phyloP scores from a whole-genome alignment of 495 filamentous ascomycete genomes.

The Talaromyces liani region DNA sequence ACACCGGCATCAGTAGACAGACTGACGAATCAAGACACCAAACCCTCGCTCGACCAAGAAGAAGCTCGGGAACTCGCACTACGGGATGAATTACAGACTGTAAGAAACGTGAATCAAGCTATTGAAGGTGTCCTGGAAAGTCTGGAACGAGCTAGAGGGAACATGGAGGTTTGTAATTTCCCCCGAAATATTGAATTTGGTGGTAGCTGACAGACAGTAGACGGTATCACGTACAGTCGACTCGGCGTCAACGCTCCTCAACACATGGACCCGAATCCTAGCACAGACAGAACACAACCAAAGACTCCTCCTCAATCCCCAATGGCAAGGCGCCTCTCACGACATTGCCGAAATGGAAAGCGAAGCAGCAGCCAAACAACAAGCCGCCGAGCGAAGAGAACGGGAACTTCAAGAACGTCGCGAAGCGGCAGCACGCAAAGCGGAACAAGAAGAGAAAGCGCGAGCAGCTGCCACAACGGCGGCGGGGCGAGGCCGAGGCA shows the following conservation, averaged over 20 bases:
- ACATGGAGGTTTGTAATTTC: conserved; percentile 68
- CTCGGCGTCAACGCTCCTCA: conserved; percentile 87
- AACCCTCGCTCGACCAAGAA: conserved; percentile 55
- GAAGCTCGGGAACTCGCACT: conserved; percentile 67
- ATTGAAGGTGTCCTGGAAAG: conserved; percentile 78
- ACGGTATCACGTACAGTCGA: conserved; percentile 79
- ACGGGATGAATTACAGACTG: conserved; percentile 68
- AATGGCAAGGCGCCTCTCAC: conserved; percentile 82
- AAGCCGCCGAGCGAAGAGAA: conserved; percentile 66
- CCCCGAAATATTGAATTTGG: background rate
- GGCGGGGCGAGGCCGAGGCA: conserved; percentile 38
- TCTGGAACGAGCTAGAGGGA: conserved; percentile 71
- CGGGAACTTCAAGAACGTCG: conserved; percentile 66
- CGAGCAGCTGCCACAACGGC: conserved; percentile 38
- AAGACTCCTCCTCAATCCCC: conserved; percentile 75
- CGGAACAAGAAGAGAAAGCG: conserved; percentile 65
- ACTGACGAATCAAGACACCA: conserved; percentile 35
- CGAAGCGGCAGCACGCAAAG: conserved; percentile 60
- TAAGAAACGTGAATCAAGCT: conserved; percentile 77
- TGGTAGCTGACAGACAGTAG: conserved; percentile 28
- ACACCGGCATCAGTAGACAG: conserved; percentile 24
- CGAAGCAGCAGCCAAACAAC: conserved; percentile 60
- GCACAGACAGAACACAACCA: conserved; percentile 97
- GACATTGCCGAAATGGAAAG: conserved; percentile 78
- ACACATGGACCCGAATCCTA: conserved; percentile 92